These are phyloP conservation scores for Anaeromyces robustus DNA, from an alignment of 192 early-diverging fungal genomes.

Conservation along the genomic window DNA sequence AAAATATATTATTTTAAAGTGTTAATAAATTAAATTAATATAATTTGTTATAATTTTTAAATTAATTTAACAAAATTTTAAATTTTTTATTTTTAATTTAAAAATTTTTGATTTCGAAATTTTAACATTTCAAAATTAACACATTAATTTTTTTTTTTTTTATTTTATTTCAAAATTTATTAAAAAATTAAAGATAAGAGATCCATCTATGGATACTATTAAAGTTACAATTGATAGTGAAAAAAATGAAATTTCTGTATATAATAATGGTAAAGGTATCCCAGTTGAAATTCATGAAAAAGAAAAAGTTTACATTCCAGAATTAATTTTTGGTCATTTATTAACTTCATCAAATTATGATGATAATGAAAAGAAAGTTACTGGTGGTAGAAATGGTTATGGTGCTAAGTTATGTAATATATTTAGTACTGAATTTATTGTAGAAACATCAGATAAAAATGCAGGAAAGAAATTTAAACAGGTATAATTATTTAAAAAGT, in stretches of 20 bases:
- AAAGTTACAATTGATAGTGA: constrained; percentile 76
- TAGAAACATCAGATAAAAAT: constrained; percentile 73
- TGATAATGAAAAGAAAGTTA: constrained; percentile 84
- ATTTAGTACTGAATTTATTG: constrained; percentile 81
- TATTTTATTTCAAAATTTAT: not conserved
- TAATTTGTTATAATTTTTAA: no score
- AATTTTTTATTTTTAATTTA: no score
- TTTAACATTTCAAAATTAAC: no score
- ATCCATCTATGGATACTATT: constrained; percentile 69
- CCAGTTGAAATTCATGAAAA: constrained; percentile 84
- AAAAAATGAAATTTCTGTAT: constrained; percentile 64
- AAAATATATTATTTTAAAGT: not conserved
- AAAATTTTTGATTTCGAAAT: no score
- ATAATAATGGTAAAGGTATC: constrained; percentile 90
- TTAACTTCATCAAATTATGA: constrained; percentile 96
- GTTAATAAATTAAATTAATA: no score
- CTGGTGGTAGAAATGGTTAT: constrained; percentile 90
- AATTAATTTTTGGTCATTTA: constrained; percentile 93
- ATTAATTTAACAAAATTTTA: no score
- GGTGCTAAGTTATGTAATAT: constrained; percentile 89
- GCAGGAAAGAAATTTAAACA: constrained; percentile 65
- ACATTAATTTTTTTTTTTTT: no score
- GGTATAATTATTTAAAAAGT: no score
- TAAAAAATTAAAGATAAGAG: constrained; percentile 42
- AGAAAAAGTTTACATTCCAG: constrained; percentile 82